Percentiles rank a stretch among this genome's conserved stretches.
phyloP scores from a whole-genome alignment of 2,329 filamentous ascomycete species.

The Fusarium chlamydosporum region DNA sequence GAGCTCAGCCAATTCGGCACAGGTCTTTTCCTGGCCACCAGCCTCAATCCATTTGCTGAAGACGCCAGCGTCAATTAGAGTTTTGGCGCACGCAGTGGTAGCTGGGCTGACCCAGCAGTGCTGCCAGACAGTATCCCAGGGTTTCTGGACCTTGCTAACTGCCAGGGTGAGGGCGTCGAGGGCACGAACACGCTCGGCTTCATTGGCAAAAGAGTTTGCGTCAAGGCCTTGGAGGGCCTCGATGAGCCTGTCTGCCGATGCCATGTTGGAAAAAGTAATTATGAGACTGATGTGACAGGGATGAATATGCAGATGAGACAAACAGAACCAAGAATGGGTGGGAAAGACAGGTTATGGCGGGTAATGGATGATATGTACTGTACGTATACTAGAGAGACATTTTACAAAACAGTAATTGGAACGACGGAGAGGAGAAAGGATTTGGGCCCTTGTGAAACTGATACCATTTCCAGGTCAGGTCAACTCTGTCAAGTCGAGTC shows the following conservation, averaged over 20 bases:
- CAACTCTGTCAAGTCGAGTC: neutral
- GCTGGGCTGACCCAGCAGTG: conserved; percentile 55
- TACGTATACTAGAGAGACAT: neutral
- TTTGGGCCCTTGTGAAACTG: neutral
- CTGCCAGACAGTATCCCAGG: conserved; percentile 58
- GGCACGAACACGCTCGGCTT: conserved; percentile 53
- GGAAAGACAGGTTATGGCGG: neutral
- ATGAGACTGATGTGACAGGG: neutral
- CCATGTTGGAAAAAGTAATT: conserved; percentile 32
- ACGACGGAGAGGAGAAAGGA: neutral
- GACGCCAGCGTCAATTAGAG: conserved; percentile 56
- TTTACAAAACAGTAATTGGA: neutral
- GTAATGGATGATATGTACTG: conserved; percentile 11
- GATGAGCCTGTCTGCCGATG: conserved; percentile 48
- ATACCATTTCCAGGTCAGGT: conserved; percentile 2
- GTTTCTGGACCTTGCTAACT: conserved; percentile 54
- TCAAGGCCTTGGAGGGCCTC: conserved; percentile 47
- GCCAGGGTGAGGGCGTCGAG: conserved; percentile 53
- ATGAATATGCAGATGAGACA: neutral
- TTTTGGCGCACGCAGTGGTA: conserved; percentile 56
- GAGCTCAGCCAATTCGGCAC: conserved; percentile 53
- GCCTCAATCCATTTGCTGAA: conserved; percentile 56
- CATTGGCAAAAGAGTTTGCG: conserved; percentile 51
- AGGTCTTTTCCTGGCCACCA: conserved; percentile 51
- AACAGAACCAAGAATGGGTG: neutral